Conservation (phyloP, 805 yeast species). For the Teunomyces tritomae region DNA sequence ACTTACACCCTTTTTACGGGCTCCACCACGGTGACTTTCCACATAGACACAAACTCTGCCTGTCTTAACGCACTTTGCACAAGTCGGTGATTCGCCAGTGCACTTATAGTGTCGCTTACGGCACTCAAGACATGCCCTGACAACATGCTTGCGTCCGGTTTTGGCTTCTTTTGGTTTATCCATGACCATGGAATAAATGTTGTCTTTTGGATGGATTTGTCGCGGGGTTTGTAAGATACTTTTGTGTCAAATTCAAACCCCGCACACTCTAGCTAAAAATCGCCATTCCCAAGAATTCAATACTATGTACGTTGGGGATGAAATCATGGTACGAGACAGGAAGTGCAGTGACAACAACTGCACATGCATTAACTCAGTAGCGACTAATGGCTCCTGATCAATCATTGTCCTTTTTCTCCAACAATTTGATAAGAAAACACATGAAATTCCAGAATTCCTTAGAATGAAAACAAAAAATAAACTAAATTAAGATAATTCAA, state of each 20-base stretch:
- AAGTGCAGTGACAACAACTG: too few relatives aligned
- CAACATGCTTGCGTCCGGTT: slow-evolving; percentile 8
- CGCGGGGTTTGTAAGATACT: not conserved
- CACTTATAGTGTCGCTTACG: slow-evolving; percentile 51
- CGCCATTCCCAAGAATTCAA: too few relatives aligned
- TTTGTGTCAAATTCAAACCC: not conserved
- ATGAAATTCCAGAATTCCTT: too few relatives aligned
- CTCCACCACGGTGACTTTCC: slow-evolving; percentile 53
- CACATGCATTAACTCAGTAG: too few relatives aligned
- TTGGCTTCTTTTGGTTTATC: not conserved
- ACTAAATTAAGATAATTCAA: too few relatives aligned
- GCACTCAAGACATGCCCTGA: slow-evolving; percentile 48
- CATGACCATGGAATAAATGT: not conserved
- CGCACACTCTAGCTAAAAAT: not conserved
- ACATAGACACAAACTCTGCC: slow-evolving; percentile 45
- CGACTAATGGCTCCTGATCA: too few relatives aligned
- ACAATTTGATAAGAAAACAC: too few relatives aligned
- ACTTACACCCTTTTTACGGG: slow-evolving; percentile 48
- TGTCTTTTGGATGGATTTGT: not conserved
- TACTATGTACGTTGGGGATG: too few relatives aligned
- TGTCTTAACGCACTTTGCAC: slow-evolving; percentile 39
- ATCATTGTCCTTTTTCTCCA: too few relatives aligned
- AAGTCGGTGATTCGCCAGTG: slow-evolving; percentile 46
- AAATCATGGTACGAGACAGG: too few relatives aligned
- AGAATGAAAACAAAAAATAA: too few relatives aligned